Percentiles rank a stretch among this genome's conserved stretches.
Evolutionary conservation across 768 basidiomycete genomes (phyloP).

Genomic region (Lactarius pseudohatsudake): DNA sequence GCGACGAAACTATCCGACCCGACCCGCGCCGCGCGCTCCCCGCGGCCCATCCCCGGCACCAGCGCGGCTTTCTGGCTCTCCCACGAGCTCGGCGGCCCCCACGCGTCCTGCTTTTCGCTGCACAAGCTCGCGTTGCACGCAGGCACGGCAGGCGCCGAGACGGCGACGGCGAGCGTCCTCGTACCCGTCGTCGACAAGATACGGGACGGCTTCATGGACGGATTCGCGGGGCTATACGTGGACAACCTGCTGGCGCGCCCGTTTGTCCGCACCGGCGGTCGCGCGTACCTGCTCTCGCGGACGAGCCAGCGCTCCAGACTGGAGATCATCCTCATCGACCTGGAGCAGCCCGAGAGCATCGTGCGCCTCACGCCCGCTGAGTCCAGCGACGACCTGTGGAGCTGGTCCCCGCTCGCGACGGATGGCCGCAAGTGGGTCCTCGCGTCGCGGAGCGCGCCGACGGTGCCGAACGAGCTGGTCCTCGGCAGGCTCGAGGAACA

Average conservation of each 20-base stretch:
- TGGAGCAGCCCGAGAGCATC: constrained; percentile 25
- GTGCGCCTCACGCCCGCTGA: constrained; percentile 20
- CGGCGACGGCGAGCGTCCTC: constrained; percentile 19
- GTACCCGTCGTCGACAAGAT: constrained; percentile 29
- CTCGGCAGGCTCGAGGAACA: constrained; percentile 28
- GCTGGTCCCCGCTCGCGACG: constrained; percentile 29
- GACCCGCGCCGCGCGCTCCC: constrained; percentile 24
- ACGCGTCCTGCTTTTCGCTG: constrained; percentile 34
- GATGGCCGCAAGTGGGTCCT: constrained; percentile 27
- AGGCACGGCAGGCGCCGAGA: too few species aligned
- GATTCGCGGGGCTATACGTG: constrained; percentile 34
- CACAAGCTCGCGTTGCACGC: constrained; percentile 20
- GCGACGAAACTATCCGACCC: constrained; percentile 22
- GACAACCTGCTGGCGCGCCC: constrained; percentile 32
- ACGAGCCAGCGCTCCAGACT: constrained; percentile 31
- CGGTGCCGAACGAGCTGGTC: constrained; percentile 28
- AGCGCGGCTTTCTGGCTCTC: constrained; percentile 33
- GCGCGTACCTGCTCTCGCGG: constrained; percentile 25
- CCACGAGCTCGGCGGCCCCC: constrained; percentile 36
- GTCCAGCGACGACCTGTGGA: constrained; percentile 24
- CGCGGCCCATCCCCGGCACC: constrained; percentile 16
- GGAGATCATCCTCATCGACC: constrained; percentile 30
- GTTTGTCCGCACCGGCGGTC: constrained; percentile 29
- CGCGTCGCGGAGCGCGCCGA: constrained; percentile 28
- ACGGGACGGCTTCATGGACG: constrained; percentile 25